Conservation (phyloP, 768 basidiomycete species). For the Tylopilus rubrobrunneus region DNA sequence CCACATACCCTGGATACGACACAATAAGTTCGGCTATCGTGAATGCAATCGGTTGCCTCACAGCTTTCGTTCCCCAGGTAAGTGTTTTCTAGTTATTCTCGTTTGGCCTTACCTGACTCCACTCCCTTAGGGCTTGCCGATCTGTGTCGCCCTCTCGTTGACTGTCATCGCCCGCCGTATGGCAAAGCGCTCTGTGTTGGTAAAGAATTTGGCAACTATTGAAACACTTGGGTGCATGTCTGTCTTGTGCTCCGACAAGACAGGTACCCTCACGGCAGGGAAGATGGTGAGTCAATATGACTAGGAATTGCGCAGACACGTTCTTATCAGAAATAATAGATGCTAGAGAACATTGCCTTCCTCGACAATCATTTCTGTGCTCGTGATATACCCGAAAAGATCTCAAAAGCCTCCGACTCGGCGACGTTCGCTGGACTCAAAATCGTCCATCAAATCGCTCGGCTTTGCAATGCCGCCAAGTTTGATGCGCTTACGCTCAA, state of each 20-base stretch:
- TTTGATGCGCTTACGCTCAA: slow-evolving; percentile 36
- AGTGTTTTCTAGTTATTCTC: no score
- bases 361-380: slow-evolving; percentile 23
- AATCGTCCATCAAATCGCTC: slow-evolving; percentile 36
- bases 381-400: slow-evolving; percentile 11
- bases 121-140: no score
- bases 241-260: slow-evolving; percentile 52
- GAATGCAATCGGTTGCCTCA: no score
- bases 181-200: slow-evolving; percentile 42
- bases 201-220: slow-evolving; percentile 48
- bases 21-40: no score
- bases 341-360: slow-evolving; percentile 38
- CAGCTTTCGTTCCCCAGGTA: no score
- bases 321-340: slow-evolving; percentile 19
- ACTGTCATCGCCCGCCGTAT: slow-evolving; percentile 26
- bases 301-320: no score
- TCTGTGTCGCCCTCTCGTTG: no score
- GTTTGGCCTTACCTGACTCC: no score
- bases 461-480: slow-evolving; percentile 54
- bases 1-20: no score
- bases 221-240: slow-evolving; percentile 51
- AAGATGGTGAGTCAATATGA: slow-evolving; percentile 35
- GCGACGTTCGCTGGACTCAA: slow-evolving; percentile 15
- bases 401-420: slow-evolving; percentile 7
- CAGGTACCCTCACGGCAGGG: slow-evolving; percentile 45